Base-by-base conservation (phyloP, 495 filamentous ascomycete species). In the Hypoxylon lienhwacheense region DNA sequence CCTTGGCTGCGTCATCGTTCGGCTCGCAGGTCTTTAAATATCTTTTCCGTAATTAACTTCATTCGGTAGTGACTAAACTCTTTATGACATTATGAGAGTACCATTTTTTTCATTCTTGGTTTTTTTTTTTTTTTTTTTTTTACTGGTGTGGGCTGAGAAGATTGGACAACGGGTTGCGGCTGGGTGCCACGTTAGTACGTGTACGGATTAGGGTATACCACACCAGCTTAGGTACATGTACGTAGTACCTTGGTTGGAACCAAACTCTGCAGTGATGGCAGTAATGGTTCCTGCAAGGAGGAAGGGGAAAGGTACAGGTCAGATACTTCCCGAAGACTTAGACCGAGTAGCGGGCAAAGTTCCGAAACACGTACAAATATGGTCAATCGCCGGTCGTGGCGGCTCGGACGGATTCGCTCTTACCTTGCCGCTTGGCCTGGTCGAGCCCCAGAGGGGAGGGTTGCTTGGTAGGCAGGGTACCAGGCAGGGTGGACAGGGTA, bases 321-420 rank as follows among this genome's bases (percentile, higher is more conserved):
- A 29, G 55, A 44, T 64, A 67, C 65, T 43, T 67, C 19, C 32
- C 20, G 31, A 40, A 47, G 49, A 67, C 65, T 43, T 65, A 29
- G 52, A 47, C 34, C 10, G 34, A 44, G 47, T 22, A 36, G 56
- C 61, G 56, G 61, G 50, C 53, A 51, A 65, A 52, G 64, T 67
- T 57, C 51, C 53, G 61, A 61, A 61, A 67, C 64, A 57, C 55
- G 32, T 52, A 59, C 65, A 67, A 63, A 65, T 67, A 61, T 63
- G 65, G 62, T 55, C 58, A 60, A 65, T 64, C 63, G 53, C 65
- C 58, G 62, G 58, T 64, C 58, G 62, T 67, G 57, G 65, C 65
- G 65, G 65, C 65, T 67, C 65, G 65, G 65, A 67, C 65, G 65
- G 65, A 67, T 67, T 65, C 62, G 59, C 49, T 60, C 54, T 55